Evolutionary conservation across 176 grass and related monocot species (phyloP).

Genomic region (Triticum aestivum): IWGSC_CS_RefSeq_v2.1 NC_057808.1:91010525-91011024

Average conservation of each 20-base stretch:
- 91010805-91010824: slow-evolving; percentile 57
- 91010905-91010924: not conserved
- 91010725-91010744: not conserved
- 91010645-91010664: slow-evolving; percentile 44
- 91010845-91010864: slow-evolving; percentile 48
- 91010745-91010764: slow-evolving; percentile 53
- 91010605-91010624: too few species aligned
- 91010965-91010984: not conserved
- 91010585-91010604: too few species aligned
- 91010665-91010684: slow-evolving; percentile 66
- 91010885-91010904: not conserved
- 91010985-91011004: not conserved
- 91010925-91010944: not conserved
- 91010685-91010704: slow-evolving; percentile 29
- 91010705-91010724: not conserved
- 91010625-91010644: too few species aligned
- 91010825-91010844: slow-evolving; percentile 51
- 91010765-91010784: slow-evolving; percentile 51
- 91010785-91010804: slow-evolving; percentile 67
- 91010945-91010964: not conserved
- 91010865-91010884: not conserved
- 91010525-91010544: too few species aligned
- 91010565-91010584: too few species aligned
- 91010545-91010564: too few species aligned
- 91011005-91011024: not conserved